Evolutionary conservation across 75 land plant genomes (phyloP), one percentile per base, ranked within the genome.

Genomic region (Picea glauca): DNA sequence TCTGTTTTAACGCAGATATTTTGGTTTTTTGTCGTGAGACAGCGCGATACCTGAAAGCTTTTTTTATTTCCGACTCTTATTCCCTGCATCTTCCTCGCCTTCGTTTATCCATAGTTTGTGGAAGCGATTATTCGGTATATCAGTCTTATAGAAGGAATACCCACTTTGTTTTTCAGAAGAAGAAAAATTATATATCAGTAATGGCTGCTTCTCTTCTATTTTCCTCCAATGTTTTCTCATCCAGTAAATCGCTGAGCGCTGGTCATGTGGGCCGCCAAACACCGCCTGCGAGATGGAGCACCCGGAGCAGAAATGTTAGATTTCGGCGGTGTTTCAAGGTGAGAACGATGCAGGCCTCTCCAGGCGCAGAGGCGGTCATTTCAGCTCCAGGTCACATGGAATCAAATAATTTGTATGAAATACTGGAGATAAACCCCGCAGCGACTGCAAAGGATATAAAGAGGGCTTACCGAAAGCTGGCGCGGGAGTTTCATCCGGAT

Each of bases 331-430:
- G 38, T 65, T 65, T 65, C 14, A 13, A 17, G 3, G 38, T 32
- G 5, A 65, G 68, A 18, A 38, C 68, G 14, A 35, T 32, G 38
- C 68, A 65, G 15, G 38, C 33, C 15, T 64, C 67, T 13, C 38
- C 18, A 2, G 68, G 5, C 62, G n/a, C n/a, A 15, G 4, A 15
- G 18, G 6, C 46, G 0, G 26, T 35, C 3, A 65, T 65, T 35
- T 32, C 13, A 65, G 68, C 1, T 1, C 18, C 1, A 0, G 15
- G 68, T 65, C 38, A 32, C 18, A 32, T 65, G 68, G 15, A 32
- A 35, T 13, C 31, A 65, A 76, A 61, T 76, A 82, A 50, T 85
- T 85, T n/a, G 60, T 83, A 83, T 72, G 62, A 56, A 43, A 79
- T 81, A 13, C 78, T 83, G 58, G 85, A 85, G 33, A 38, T 83